Base-by-base conservation (phyloP, 345 rosid genomes). In the Camelina neglecta region DNA sequence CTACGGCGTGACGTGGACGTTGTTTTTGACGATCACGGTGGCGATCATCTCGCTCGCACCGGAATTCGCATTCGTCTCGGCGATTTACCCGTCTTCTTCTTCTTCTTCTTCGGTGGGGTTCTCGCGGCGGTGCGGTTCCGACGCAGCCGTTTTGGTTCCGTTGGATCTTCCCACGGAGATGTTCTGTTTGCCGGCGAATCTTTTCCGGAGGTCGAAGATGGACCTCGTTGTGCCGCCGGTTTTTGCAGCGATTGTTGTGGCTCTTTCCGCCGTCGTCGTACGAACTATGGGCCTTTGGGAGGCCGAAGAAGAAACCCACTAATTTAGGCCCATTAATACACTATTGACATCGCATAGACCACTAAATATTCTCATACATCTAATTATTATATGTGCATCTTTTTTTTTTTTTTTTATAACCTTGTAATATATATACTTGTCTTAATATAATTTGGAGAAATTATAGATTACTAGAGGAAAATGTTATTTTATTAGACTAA, bases 221-320 rank as follows among this genome's bases (percentile, higher is more conserved):
- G 98, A 93, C 77, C 77, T 88, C 58, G 74, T 87, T 36, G 87
- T 90, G 2, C 92, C 98, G n/a, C 92, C 95, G 48, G 84, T 89
- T 29, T 89, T 91, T 65, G 96, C 98, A 11, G 97, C 97, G 2
- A 85, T 83, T 3, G 92, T 91, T 29, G 98, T 93, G 54, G 95
- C 86, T 59, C 85, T 85, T 44, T 91, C 93, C 18, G 95, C 92
- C 67, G 85, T 86, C 73, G 76, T 81, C 4, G 92, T 93, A n/a
- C 84, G 96, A 16, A 82, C 92, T 6, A 47, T 87, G 73, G 90
- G 88, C 76, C 74, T 89, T 48, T 86, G 89, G 84, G 97, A 88
- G 71, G 79, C 77, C 2, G 90, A 86, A 5, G 82, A 85, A 64
- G 82, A 85, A 60, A 67, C 84, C 75, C 77, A 65, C 21, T 84